Percentiles rank a stretch among this genome's conserved stretches.
These are phyloP conservation scores for Neonectria magnoliae DNA, from an alignment of 2,329 filamentous ascomycete species.

Conservation along the genomic window DNA sequence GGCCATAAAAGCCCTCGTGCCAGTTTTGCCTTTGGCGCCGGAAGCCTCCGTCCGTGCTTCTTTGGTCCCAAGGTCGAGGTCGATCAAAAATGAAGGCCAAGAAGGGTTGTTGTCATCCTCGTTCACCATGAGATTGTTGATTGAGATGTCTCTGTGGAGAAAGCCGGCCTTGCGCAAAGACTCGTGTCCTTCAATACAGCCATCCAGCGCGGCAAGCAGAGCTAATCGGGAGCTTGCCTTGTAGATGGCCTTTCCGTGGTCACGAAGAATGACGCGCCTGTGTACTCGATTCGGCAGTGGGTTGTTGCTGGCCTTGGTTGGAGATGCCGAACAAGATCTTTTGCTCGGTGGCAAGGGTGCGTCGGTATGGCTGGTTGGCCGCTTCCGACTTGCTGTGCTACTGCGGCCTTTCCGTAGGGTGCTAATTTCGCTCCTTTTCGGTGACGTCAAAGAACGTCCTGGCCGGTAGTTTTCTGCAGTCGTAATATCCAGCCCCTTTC, in stretches of 20 bases:
- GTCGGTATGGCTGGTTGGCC: constrained; percentile 41
- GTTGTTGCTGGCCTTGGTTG: constrained; percentile 36
- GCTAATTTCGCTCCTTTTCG: constrained; percentile 7
- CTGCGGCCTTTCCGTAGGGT: constrained; percentile 33
- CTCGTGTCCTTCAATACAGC: constrained; percentile 51
- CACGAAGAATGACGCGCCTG: constrained; percentile 51
- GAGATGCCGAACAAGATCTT: constrained; percentile 43
- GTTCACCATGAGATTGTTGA: constrained; percentile 59
- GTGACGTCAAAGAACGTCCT: constrained; percentile 18
- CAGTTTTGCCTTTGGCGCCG: constrained; percentile 53
- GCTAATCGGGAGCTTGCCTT: constrained; percentile 49
- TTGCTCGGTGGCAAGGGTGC: constrained; percentile 43
- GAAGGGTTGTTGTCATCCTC: constrained; percentile 52
- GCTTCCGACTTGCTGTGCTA: constrained; percentile 40
- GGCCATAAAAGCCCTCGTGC: constrained; percentile 58
- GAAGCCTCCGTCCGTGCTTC: no score
- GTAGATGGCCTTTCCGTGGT: constrained; percentile 55
- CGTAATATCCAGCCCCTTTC: constrained; percentile 46
- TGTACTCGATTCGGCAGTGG: constrained; percentile 50
- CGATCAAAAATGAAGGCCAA: constrained; percentile 53
- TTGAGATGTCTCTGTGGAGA: constrained; percentile 56
- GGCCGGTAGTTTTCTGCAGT: constrained; percentile 47
- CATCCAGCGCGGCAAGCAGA: constrained; percentile 50
- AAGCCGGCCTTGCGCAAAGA: constrained; percentile 50
- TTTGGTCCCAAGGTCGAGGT: constrained; percentile 50